Evolutionary conservation across 345 rosid genomes (phyloP).

Genomic region (Turritis glabra): DNA sequence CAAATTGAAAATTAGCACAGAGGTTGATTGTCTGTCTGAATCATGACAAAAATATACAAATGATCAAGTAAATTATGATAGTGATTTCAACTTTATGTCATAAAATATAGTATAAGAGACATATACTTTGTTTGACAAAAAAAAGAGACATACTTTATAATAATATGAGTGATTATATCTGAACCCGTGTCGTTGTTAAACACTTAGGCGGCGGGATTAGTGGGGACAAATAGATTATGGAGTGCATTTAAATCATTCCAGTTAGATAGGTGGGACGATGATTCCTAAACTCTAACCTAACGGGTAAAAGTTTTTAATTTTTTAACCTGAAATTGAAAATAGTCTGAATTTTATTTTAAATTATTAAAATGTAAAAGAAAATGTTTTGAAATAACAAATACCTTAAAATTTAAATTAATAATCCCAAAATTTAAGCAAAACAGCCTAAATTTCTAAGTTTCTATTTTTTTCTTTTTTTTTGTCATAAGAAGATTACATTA

Average conservation of each 20-base stretch:
- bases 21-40: constrained; percentile 27
- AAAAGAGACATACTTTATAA: background rate
- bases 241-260: constrained; percentile 9
- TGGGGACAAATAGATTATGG: constrained; percentile 25
- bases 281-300: background rate
- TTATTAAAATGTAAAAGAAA: too few species aligned
- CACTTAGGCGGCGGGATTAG: constrained; percentile 33
- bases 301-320: background rate
- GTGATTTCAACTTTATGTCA: constrained; percentile 28
- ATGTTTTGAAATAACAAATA: too few species aligned
- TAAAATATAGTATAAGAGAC: background rate
- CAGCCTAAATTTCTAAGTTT: too few species aligned
- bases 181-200: constrained; percentile 24
- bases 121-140: too few species aligned
- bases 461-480: too few species aligned
- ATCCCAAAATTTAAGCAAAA: too few species aligned
- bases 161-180: constrained; percentile 22
- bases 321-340: background rate
- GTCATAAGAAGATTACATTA: too few species aligned
- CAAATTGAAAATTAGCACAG: constrained; percentile 18
- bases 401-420: too few species aligned
- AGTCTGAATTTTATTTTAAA: background rate
- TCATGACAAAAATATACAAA: constrained; percentile 16
- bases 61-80: constrained; percentile 9
- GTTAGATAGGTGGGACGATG: constrained; percentile 9